phyloP scores from a whole-genome alignment of 2,329 filamentous ascomycete genomes.

The Colletotrichum camelliae region DNA sequence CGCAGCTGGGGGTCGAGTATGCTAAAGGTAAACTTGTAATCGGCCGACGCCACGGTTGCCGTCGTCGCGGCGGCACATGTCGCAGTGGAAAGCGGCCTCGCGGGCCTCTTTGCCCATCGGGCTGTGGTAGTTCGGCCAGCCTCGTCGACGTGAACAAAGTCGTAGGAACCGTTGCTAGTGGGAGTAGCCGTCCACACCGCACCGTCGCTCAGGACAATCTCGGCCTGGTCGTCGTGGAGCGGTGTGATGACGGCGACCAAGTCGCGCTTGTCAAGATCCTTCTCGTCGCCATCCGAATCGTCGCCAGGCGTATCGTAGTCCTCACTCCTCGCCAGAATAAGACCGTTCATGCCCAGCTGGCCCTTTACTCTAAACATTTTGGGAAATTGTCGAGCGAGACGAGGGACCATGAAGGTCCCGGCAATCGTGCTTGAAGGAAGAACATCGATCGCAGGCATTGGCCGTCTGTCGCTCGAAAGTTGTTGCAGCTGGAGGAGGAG shows the following conservation, averaged over 20 bases:
- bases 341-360: slow-evolving; percentile 70
- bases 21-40: slow-evolving; percentile 76
- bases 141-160: slow-evolving; percentile 67
- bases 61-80: slow-evolving; percentile 23
- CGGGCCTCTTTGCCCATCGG: slow-evolving; percentile 68
- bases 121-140: slow-evolving; percentile 65
- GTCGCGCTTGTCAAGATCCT: slow-evolving; percentile 53
- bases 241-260: slow-evolving; percentile 68
- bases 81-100: slow-evolving; percentile 26
- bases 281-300: slow-evolving; percentile 56
- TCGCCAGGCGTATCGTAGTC: slow-evolving; percentile 57
- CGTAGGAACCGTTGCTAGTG: slow-evolving; percentile 63
- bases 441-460: slow-evolving; percentile 74
- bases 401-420: slow-evolving; percentile 60
- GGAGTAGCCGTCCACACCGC: slow-evolving; percentile 61
- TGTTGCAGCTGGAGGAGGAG: slow-evolving; percentile 76
- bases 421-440: slow-evolving; percentile 69
- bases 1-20: slow-evolving; percentile 72
- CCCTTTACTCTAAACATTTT: slow-evolving; percentile 68
- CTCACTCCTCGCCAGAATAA: slow-evolving; percentile 74
- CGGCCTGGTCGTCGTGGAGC: slow-evolving; percentile 64
- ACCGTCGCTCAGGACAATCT: slow-evolving; percentile 72
- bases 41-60: slow-evolving; percentile 33
- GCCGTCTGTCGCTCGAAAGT: slow-evolving; percentile 63
- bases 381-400: slow-evolving; percentile 65